Base-by-base conservation (phyloP, 108 stramenopile genomes). In the Stephanodiscus triporus region DNA sequence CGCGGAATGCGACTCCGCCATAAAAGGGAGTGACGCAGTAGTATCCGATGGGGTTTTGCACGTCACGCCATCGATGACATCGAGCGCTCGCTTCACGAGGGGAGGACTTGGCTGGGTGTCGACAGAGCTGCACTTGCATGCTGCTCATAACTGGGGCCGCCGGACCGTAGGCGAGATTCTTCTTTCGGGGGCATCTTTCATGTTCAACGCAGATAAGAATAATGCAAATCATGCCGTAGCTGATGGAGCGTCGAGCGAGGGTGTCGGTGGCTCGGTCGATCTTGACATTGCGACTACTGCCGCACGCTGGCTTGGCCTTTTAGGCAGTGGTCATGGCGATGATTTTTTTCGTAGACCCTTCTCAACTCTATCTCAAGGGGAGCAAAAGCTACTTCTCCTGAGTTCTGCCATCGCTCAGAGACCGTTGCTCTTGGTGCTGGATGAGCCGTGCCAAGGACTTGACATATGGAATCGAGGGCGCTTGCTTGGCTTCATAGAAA, bases 301-400 rank as follows among this genome's bases (percentile, higher is more conserved):
- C 3, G 68, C 62, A 6, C 22, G 62, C 38, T 75, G 79, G 74
- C 74, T 80, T 57, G 68, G 79, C 24, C 68, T 75, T 34, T 30
- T 80, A 10, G 48, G 50, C 9, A 32, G 27, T 2, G 77, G 55
- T 22, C 48, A 75, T 19, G 68, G 70, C 56, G 42, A 72, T 38
- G 19, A 69, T 42, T 53, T 63, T 54, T 62, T 83, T 54, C 24
- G 58, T 17, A 66, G 79, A 43, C 77, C 72, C 24, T 91, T 94
- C 63, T 50, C 68, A 20, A 50, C 66, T 1, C 76, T 94, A 23
- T 89, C 88, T n/a, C 93, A 94, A 64, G 93, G 93, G 49, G 66
- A 94, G 67, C 93, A 94, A 81, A 90, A 90, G 58, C 19, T 94
- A n/a, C 73, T 86, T 1, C 83, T 94, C 40, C 70, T 94, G 40